Evolutionary conservation across 129 eudicot genomes (phyloP).

Genomic region (carrot (Daucus carota)): DNA sequence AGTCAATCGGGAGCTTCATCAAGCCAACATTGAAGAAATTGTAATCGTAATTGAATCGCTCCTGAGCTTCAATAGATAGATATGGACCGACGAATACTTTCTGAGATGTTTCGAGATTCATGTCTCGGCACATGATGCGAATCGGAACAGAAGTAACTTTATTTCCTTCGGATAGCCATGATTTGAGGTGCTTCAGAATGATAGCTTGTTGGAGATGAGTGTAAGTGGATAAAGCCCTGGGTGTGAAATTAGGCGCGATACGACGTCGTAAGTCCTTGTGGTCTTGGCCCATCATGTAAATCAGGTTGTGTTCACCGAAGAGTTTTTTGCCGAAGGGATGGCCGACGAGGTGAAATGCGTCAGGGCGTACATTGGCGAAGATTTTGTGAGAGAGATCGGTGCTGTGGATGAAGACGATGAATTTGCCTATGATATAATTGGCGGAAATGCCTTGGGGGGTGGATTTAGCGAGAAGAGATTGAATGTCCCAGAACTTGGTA

Average conservation of each 20-base stretch:
- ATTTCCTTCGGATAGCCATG: constrained; percentile 27
- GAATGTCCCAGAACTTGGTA: constrained; percentile 60
- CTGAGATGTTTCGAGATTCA: constrained; percentile 85
- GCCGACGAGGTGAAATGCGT: constrained; percentile 76
- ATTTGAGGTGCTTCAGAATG: constrained; percentile 41
- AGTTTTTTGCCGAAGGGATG: constrained; percentile 88
- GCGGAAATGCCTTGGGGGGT: constrained; percentile 59
- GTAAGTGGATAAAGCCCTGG: constrained; percentile 59
- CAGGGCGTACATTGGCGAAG: constrained; percentile 72
- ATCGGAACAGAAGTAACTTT: constrained; percentile 35
- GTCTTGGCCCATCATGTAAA: constrained; percentile 71
- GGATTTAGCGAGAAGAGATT: constrained; percentile 45
- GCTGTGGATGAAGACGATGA: constrained; percentile 58
- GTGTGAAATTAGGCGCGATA: constrained; percentile 79
- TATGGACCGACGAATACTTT: constrained; percentile 81
- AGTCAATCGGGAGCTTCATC: constrained; percentile 65
- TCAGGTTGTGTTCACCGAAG: constrained; percentile 77
- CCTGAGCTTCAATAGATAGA: constrained; percentile 23
- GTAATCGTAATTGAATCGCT: constrained; percentile 53
- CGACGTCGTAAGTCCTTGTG: constrained; percentile 90
- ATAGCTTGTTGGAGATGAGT: constrained; percentile 46
- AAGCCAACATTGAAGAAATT: constrained; percentile 66
- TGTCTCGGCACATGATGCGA: constrained; percentile 55
- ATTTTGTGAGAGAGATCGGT: constrained; percentile 63
- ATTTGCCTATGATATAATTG: constrained; percentile 72